Conservation (phyloP, 2,329 filamentous ascomycete genomes). For the Botryotinia narcissicola region DNA sequence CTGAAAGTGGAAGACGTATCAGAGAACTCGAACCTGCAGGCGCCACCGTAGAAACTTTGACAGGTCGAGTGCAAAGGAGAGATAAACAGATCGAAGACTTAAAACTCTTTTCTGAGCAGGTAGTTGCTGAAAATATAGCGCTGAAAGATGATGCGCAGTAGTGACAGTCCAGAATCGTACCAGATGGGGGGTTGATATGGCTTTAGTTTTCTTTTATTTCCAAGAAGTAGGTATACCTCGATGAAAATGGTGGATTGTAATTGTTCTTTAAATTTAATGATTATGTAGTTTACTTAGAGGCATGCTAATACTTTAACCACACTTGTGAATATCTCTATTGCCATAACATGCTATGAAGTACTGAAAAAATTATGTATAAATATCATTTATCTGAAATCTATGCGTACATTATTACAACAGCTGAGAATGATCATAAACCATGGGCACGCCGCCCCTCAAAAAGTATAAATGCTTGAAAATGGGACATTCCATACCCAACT, state of each 20-base stretch:
- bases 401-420: neutral
- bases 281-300: neutral
- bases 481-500: conserved; percentile 60
- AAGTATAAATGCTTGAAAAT: conserved; percentile 34
- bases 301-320: neutral
- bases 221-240: neutral
- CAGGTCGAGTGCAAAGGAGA: neutral
- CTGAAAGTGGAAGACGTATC: neutral
- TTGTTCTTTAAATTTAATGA: neutral
- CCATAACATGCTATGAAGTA: neutral
- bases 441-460: neutral
- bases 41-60: neutral
- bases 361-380: neutral
- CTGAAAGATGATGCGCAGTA: neutral
- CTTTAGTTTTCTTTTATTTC: neutral
- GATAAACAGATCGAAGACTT: neutral
- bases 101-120: neutral
- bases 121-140: neutral
- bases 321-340: neutral
- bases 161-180: neutral
- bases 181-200: neutral
- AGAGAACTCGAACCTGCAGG: neutral
- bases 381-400: neutral
- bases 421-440: neutral
- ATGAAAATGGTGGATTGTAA: neutral